Conservation (phyloP, 2,329 filamentous ascomycete genomes). For the Paracorniculantispora psalliotae region DNA sequence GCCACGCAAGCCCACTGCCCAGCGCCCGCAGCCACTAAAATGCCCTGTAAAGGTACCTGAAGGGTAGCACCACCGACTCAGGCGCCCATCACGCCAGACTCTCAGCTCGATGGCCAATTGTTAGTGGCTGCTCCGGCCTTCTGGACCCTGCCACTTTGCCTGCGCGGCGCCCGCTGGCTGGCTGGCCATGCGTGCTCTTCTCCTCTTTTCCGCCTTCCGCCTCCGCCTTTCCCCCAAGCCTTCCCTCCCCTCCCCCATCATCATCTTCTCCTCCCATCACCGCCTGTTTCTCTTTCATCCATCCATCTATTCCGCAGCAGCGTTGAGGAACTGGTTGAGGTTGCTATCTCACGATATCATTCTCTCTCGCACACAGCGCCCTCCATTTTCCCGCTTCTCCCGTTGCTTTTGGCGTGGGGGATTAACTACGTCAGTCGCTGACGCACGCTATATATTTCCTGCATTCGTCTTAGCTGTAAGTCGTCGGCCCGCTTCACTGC, state of each 20-base stretch:
- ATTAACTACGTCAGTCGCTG: conserved; percentile 7
- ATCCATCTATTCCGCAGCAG: background rate
- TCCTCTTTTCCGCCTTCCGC: conserved; percentile 4
- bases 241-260: conserved; percentile 8
- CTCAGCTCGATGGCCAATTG: too few species aligned
- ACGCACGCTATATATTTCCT: conserved; percentile 5
- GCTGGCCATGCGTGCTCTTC: background rate
- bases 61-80: background rate
- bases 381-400: background rate
- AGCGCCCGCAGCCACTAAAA: background rate
- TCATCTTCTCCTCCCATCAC: conserved; percentile 5
- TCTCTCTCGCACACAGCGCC: background rate
- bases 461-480: conserved; percentile 8
- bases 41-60: background rate
- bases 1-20: background rate
- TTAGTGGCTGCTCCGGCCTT: background rate
- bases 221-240: conserved; percentile 11
- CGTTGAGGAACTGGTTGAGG: background rate
- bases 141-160: background rate
- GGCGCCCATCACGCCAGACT: background rate
- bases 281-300: conserved; percentile 7
- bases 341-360: background rate
- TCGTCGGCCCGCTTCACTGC: conserved; percentile 8
- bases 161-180: background rate
- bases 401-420: background rate